Evolutionary conservation across 2,329 filamentous ascomycete species (phyloP).

Genomic region (Fusarium sp.): DNA sequence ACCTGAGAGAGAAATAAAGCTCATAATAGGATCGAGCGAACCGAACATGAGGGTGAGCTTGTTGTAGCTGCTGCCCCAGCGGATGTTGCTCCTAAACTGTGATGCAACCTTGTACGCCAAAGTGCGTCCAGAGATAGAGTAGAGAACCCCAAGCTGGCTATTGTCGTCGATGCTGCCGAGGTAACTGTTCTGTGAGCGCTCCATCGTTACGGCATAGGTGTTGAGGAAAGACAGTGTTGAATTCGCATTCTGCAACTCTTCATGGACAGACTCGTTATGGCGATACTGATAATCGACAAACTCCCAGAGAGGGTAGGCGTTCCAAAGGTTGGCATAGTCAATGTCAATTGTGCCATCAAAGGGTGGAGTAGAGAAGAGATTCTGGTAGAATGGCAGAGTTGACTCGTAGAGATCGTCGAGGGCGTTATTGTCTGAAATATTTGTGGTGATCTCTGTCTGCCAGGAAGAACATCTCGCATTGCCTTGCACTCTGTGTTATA

Average conservation of each 20-base stretch:
- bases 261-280: constrained; percentile 60
- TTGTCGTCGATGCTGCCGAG: constrained; percentile 60
- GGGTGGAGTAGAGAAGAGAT: constrained; percentile 52
- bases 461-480: constrained; percentile 54
- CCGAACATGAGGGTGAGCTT: constrained; percentile 67
- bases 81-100: constrained; percentile 57
- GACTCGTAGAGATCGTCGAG: constrained; percentile 43
- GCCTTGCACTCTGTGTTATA: constrained; percentile 51
- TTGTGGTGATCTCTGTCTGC: constrained; percentile 45
- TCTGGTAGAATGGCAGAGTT: constrained; percentile 56
- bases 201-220: constrained; percentile 73
- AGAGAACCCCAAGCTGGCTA: constrained; percentile 51
- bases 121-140: constrained; percentile 64
- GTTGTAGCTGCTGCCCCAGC: constrained; percentile 50
- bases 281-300: constrained; percentile 64
- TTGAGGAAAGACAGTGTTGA: constrained; percentile 59
- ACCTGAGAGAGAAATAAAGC: constrained; percentile 63
- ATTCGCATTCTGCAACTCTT: constrained; percentile 51
- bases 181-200: constrained; percentile 67
- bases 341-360: constrained; percentile 53
- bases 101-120: constrained; percentile 58
- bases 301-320: constrained; percentile 66
- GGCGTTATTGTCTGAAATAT: constrained; percentile 40
- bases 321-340: constrained; percentile 54
- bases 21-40: constrained; percentile 64